Evolutionary conservation across 2,329 filamentous ascomycete species (phyloP), one percentile per base, ranked within the genome.

Genomic region (Fusarium gaditjirri): DNA sequence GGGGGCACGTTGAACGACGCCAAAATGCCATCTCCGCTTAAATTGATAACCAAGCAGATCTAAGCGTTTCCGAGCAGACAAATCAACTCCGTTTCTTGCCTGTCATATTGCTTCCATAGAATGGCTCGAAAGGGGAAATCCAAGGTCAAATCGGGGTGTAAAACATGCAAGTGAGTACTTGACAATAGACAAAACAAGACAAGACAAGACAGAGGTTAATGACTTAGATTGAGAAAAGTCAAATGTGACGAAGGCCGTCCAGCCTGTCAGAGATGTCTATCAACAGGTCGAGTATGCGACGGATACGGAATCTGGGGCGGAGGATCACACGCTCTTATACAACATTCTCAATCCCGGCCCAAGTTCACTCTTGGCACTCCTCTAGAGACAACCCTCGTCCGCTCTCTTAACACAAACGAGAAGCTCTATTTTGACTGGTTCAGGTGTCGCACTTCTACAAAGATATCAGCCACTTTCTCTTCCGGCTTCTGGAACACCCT

Each of bases 401-500:
- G 46, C 14, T 33, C 41, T 19, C 33, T 73, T n/a, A 62, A 56
- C 13, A 25, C 54, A 14, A 43, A 52, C 42, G 73, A 76, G 33
- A 59, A 47, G 41, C 47, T 55, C 11, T 73, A 72, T 54, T 67
- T 76, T 63, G 71, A 75, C 43, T 77, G 71, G 69, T 76, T 87
- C 75, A 79, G 79, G 21, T 74, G 74, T 38, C 80, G 80, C 25
- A 84, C 81, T 8, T 75, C 74, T 2, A 69, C 74, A 7, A 84
- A 83, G 57, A 65, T 85, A 1, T 79, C 78, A 0, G 82, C 82
- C 2, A 75, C 77, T 3, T 84, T 83, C 57, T 68, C 62, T 27
- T 82, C 79, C 3, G 66, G 57, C 1, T 84, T 85, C 47, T 85
- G 83, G 83, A 74, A 74, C 33, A 75, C 68, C 11, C 76, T 84